phyloP scores from a whole-genome alignment of 768 basidiomycete genomes.

The Russula vinacea region DNA sequence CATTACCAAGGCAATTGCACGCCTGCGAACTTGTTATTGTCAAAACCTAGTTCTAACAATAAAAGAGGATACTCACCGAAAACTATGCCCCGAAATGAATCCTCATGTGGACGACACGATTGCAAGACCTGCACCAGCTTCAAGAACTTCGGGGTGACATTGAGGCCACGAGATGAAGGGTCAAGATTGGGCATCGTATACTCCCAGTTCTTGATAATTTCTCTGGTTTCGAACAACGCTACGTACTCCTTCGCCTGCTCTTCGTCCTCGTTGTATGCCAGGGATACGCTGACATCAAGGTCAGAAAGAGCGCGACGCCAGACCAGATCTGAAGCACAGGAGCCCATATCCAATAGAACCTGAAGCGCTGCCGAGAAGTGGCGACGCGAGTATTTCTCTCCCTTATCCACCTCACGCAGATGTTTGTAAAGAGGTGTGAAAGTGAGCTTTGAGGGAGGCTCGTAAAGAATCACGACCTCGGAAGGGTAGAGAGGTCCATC shows the following conservation, averaged over 20 bases:
- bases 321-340: constrained; percentile 65
- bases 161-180: constrained; percentile 54
- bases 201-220: constrained; percentile 55
- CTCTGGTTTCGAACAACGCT: constrained; percentile 32
- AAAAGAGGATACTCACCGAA: constrained; percentile 46
- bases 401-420: constrained; percentile 46
- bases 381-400: constrained; percentile 39
- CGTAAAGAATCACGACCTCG: constrained; percentile 57
- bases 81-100: constrained; percentile 61
- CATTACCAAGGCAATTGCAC: constrained; percentile 54
- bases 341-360: constrained; percentile 54
- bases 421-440: constrained; percentile 47
- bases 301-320: constrained; percentile 57
- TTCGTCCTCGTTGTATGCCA: constrained; percentile 34
- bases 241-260: constrained; percentile 40
- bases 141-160: constrained; percentile 66
- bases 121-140: constrained; percentile 58
- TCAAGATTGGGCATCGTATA: constrained; percentile 64
- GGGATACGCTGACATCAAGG: constrained; percentile 34
- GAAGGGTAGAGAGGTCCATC: constrained; percentile 34
- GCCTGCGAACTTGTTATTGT: constrained; percentile 47
- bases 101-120: constrained; percentile 50
- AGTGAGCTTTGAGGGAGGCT: constrained; percentile 36
- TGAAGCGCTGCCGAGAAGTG: constrained; percentile 49
- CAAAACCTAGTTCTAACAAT: not conserved